phyloP scores from a whole-genome alignment of 2,329 filamentous ascomycete species.

The Fusarium poae region DNA sequence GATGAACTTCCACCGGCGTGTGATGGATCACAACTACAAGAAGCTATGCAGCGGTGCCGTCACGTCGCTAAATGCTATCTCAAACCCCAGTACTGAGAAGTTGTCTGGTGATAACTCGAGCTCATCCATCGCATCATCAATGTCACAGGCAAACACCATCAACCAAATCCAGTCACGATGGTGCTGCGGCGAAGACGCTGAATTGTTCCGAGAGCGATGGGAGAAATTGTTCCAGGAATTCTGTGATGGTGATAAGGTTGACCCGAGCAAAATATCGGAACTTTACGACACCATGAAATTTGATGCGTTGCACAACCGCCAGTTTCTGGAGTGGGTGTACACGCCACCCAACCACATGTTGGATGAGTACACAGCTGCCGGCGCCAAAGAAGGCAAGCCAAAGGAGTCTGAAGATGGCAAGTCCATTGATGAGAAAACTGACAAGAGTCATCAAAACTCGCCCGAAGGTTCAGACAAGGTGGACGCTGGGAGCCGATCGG shows the following conservation, averaged over 20 bases:
- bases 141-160: conserved; percentile 72
- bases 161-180: conserved; percentile 87
- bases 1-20: conserved; percentile 96
- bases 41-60: conserved; percentile 79
- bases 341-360: conserved; percentile 85
- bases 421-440: conserved; percentile 55
- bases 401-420: conserved; percentile 59
- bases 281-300: conserved; percentile 99
- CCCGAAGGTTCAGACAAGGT: conserved; percentile 57
- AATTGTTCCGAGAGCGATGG: conserved; percentile 96
- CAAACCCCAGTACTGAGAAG: conserved; percentile 64
- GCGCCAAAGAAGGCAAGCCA: conserved; percentile 57
- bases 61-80: conserved; percentile 71
- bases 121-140: conserved; percentile 61
- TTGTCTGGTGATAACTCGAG: conserved; percentile 57
- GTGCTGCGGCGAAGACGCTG: conserved; percentile 96
- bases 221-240: conserved; percentile 98
- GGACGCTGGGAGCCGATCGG: conserved; percentile 55
- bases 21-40: conserved; percentile 94
- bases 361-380: conserved; percentile 69
- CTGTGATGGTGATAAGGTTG: conserved; percentile 95
- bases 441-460: conserved; percentile 49
- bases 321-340: conserved; percentile 97
- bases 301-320: conserved; percentile 94
- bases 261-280: conserved; percentile 98